These are phyloP conservation scores for Fomitopsis palustris DNA, from an alignment of 1,284 basidiomycete species.

Conservation along the genomic window DNA sequence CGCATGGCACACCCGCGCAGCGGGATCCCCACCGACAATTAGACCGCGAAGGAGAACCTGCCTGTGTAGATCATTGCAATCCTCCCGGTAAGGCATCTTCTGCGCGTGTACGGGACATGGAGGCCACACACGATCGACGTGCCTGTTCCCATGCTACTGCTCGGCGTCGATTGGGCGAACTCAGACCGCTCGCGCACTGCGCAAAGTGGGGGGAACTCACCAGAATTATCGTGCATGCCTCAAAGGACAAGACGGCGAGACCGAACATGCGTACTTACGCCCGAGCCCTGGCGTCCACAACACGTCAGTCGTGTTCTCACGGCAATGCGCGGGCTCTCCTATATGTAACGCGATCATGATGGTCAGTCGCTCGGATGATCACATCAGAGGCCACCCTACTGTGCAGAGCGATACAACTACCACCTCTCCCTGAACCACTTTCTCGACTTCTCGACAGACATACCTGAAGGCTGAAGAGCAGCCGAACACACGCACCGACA, in stretches of 20 bases:
- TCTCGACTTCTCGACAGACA: background rate
- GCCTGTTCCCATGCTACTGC: background rate
- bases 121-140: background rate
- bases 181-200: background rate
- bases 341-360: conserved; percentile 3
- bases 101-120: background rate
- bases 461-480: background rate
- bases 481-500: background rate
- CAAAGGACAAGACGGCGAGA: background rate
- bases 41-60: background rate
- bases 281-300: background rate
- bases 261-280: background rate
- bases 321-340: background rate
- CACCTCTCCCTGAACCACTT: background rate
- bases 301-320: background rate
- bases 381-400: background rate
- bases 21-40: background rate
- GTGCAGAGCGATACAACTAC: background rate
- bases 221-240: background rate
- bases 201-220: background rate
- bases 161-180: background rate
- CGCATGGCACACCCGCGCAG: background rate
- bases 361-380: background rate
- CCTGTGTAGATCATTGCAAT: background rate
- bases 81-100: background rate